A percentile compares a stretch with the other conserved stretches of the same genome.
Conservation (phyloP, 768 basidiomycete genomes). For the Favolaschia claudopus region DNA sequence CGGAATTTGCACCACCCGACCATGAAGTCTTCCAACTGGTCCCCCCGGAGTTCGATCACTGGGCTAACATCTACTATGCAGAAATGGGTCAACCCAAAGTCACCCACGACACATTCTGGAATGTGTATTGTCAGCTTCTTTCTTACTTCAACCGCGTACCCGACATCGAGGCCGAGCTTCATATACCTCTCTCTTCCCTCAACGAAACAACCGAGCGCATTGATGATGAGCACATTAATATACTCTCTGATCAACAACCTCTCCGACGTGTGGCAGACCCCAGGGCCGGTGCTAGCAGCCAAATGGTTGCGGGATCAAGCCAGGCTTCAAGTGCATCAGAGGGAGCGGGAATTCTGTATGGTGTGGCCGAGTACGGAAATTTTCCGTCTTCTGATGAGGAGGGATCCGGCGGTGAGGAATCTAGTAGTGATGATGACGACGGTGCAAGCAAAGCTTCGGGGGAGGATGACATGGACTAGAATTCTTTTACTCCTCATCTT, state of each 20-base stretch:
- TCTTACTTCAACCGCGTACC: neutral
- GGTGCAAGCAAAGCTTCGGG: too few species aligned
- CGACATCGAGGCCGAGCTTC: neutral
- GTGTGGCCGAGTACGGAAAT: too few species aligned
- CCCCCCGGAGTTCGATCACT: slow-evolving; percentile 37
- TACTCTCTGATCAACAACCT: neutral
- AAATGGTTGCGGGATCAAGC: too few species aligned
- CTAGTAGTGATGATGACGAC: too few species aligned
- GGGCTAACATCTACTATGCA: slow-evolving; percentile 27
- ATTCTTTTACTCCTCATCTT: too few species aligned
- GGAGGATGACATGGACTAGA: too few species aligned
- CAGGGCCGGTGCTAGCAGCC: too few species aligned
- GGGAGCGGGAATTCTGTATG: too few species aligned
- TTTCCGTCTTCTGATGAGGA: too few species aligned
- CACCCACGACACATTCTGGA: slow-evolving; percentile 31
- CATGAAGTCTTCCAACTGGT: slow-evolving; percentile 45
- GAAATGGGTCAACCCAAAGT: slow-evolving; percentile 33
- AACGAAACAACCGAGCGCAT: neutral
- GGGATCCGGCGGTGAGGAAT: too few species aligned
- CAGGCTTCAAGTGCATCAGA: too few species aligned
- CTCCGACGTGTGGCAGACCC: too few species aligned
- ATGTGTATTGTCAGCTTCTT: neutral
- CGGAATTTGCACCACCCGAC: slow-evolving; percentile 38
- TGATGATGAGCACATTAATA: neutral
- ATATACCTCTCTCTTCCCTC: neutral